phyloP scores from a whole-genome alignment of 495 filamentous ascomycete species.

The Emericellopsis terricola region DNA sequence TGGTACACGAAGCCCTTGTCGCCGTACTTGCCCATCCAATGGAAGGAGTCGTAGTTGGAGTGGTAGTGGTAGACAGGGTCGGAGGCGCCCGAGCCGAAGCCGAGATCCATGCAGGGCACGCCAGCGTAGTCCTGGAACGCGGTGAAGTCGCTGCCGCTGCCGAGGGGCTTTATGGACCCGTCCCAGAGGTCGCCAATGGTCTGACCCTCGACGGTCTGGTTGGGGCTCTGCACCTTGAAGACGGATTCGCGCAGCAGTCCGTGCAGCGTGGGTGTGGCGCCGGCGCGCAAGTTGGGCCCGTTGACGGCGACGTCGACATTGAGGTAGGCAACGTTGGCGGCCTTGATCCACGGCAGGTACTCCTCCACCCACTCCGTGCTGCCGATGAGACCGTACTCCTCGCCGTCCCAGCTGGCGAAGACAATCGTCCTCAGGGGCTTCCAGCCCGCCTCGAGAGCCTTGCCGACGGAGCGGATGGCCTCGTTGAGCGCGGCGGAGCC shows the following conservation, averaged over 20 bases:
- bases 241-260: slow-evolving; percentile 55
- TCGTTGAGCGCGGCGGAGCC: slow-evolving; percentile 85
- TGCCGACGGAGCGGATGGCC: slow-evolving; percentile 63
- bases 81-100: slow-evolving; percentile 39
- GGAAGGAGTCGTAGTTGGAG: slow-evolving; percentile 83
- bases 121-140: slow-evolving; percentile 89
- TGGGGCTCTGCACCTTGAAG: slow-evolving; percentile 56
- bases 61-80: slow-evolving; percentile 56
- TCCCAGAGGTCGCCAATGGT: slow-evolving; percentile 65
- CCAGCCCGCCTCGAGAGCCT: slow-evolving; percentile 68
- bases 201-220: slow-evolving; percentile 61
- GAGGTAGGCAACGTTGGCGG: slow-evolving; percentile 67
- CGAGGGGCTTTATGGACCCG: slow-evolving; percentile 44
- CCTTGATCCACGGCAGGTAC: slow-evolving; percentile 66
- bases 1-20: slow-evolving; percentile 80
- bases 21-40: slow-evolving; percentile 71
- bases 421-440: slow-evolving; percentile 79
- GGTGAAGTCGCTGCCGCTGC: slow-evolving; percentile 73
- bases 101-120: slow-evolving; percentile 68
- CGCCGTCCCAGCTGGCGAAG: slow-evolving; percentile 89
- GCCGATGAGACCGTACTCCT: slow-evolving; percentile 83
- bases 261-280: slow-evolving; percentile 66
- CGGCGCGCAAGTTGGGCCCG: slow-evolving; percentile 50
- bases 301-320: slow-evolving; percentile 73
- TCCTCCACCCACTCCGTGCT: slow-evolving; percentile 96